Evolutionary conservation across 495 filamentous ascomycete genomes (phyloP), one percentile per base, ranked within the genome.

Genomic region (Clavariopsis aquatica): DNA sequence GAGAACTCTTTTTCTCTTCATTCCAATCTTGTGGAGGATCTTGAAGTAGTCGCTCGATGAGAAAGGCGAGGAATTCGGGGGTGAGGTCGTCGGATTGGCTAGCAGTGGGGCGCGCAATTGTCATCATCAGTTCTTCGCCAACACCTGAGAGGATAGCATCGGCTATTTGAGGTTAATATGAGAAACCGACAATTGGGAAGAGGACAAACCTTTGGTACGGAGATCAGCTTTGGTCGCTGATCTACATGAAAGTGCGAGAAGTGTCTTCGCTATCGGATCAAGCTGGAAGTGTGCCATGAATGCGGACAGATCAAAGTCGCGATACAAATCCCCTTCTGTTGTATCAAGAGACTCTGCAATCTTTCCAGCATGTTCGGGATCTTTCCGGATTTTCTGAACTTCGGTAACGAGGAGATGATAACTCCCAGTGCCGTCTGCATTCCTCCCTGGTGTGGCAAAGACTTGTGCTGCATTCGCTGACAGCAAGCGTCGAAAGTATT

Each of bases 241-340:
- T 75, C 93, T 94, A 72, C 95, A 95, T 3, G 93, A 91, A 49
- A 96, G 78, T 26, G 92, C 91, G 46, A 99, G 81, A n/a, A 93
- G 81, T 19, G 90, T 89, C 80, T 95, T 96, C 70, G 91, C 82
- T 17, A 96, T 70, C 9, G 91, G 85, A 75, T 96, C 91, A 34
- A 99, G 81, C 64, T 92, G 89, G 80, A 98, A 97, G 72, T 96
- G 92, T 55, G 92, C 89, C 80, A 96, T 83, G 69, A 99, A 98
- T 4, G 87, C 90, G 3, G 90, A 89, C 12, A 98, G 81, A 71
- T 98, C 93, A 67, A 98, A 96, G 71, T 98, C 92, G 46, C 89
- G 87, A 76, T 96, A 96, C 27, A 96, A 85, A 67, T 97, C 92
- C 60, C 91, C 91, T 54, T 90, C 88, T 19, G 87, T 87, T 0